Conservation (phyloP, 176 grass and related monocot species). For the Lolium rigidum region DNA sequence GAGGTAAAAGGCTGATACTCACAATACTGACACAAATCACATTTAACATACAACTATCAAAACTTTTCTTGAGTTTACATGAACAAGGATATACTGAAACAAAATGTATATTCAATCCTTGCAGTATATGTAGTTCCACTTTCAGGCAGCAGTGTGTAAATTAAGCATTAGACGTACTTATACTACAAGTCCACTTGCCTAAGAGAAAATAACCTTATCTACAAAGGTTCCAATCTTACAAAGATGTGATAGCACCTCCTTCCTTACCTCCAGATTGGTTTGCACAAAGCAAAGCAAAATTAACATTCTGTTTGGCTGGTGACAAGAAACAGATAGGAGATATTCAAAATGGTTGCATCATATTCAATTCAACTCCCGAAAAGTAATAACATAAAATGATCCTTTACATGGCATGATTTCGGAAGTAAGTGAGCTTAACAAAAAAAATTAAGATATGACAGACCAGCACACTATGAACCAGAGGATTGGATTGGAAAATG, state of each 20-base stretch:
- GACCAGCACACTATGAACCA: constrained; percentile 2
- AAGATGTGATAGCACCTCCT: not conserved
- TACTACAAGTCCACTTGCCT: not conserved
- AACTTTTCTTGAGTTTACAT: not conserved
- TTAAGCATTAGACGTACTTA: constrained; percentile 1
- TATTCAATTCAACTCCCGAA: not conserved
- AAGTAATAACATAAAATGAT: not conserved
- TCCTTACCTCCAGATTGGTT: not conserved
- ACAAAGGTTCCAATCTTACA: constrained; percentile 1
- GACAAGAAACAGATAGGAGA: not conserved
- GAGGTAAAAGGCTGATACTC: not conserved
- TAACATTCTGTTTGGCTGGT: not conserved
- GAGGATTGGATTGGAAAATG: constrained; percentile 17
- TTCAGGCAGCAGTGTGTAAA: constrained; percentile 19
- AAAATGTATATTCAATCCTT: constrained; percentile 23
- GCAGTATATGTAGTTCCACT: not conserved
- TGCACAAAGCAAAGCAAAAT: not conserved
- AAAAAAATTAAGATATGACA: no score
- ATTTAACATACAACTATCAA: not conserved
- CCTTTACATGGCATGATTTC: not conserved
- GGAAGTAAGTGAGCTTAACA: not conserved
- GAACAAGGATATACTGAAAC: not conserved
- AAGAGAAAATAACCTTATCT: not conserved
- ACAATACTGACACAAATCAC: not conserved
- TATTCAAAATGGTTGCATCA: not conserved